Conservation (phyloP, 176 grass and related monocot species). For the bread wheat (Triticum aestivum) region IWGSC_CS_RefSeq_v2.1 NC_057795.1:678701921-678702420, state of each 20-base stretch:
- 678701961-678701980: too few species aligned
- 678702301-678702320: background rate
- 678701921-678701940: too few species aligned
- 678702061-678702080: too few species aligned
- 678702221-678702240: background rate
- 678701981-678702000: too few species aligned
- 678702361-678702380: background rate
- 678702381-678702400: too few species aligned
- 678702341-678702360: background rate
- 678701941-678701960: too few species aligned
- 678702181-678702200: background rate
- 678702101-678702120: background rate
- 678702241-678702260: background rate
- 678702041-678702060: too few species aligned
- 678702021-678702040: too few species aligned
- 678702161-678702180: background rate
- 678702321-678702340: background rate
- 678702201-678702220: background rate
- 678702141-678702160: background rate
- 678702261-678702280: background rate
- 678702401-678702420: background rate
- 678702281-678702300: background rate
- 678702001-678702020: too few species aligned
- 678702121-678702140: background rate
- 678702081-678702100: too few species aligned